Percentiles rank a stretch among this genome's conserved stretches.
Conservation (phyloP, 768 basidiomycete species). For the Wakefieldia striispora region DNA sequence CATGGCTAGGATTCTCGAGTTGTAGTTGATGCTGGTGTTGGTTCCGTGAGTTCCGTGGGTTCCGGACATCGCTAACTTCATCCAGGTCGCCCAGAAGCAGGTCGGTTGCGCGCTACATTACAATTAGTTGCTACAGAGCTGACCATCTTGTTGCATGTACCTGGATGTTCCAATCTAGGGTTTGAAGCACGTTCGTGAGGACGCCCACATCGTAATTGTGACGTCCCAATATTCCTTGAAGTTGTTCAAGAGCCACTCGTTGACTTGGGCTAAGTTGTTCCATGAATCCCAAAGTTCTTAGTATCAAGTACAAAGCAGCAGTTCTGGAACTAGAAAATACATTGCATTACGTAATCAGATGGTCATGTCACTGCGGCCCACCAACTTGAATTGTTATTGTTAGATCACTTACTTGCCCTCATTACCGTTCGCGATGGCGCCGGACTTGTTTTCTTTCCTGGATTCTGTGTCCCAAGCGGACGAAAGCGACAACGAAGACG, state of each 20-base stretch:
- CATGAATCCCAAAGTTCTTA: not conserved
- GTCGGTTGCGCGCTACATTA: conserved; percentile 6
- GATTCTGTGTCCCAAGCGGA: conserved; percentile 18
- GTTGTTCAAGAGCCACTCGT: conserved; percentile 12
- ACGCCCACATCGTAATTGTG: conserved; percentile 58
- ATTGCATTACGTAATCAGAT: conserved; percentile 10
- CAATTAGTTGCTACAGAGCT: not conserved
- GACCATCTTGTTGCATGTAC: conserved; percentile 29
- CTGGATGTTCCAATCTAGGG: conserved; percentile 71
- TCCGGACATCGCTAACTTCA: not conserved
- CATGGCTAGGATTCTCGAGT: not conserved
- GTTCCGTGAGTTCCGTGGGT: not conserved
- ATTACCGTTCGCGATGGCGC: conserved; percentile 16
- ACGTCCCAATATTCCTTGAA: conserved; percentile 14
- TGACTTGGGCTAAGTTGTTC: conserved; percentile 11
- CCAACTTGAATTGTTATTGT: not conserved
- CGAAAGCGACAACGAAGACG: conserved; percentile 29
- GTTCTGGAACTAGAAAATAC: too few species aligned
- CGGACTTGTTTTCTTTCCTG: conserved; percentile 34
- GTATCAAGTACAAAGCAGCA: too few species aligned
- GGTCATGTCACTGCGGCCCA: too few species aligned
- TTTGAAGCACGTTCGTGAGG: conserved; percentile 56
- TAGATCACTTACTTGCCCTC: not conserved
- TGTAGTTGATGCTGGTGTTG: not conserved
- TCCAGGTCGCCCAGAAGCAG: conserved; percentile 1